phyloP scores from a whole-genome alignment of 2,329 filamentous ascomycete genomes.

The Fusarium transvaalense region DNA sequence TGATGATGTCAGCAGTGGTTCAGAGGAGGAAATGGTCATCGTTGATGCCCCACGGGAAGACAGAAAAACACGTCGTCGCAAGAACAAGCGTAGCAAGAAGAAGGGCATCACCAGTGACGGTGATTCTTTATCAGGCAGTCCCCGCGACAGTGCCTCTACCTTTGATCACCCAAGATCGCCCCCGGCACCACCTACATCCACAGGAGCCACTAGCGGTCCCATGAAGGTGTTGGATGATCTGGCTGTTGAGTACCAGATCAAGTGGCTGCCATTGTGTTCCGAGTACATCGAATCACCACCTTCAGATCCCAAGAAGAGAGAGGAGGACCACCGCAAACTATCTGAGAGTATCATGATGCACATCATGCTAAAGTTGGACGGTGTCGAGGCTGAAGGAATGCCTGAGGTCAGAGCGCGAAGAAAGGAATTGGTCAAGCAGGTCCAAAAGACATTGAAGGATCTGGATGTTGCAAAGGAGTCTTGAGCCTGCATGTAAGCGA shows the following conservation, averaged over 20 bases:
- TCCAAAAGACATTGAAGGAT: conserved; percentile 74
- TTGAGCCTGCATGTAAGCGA: conserved; percentile 17
- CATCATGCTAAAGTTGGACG: conserved; percentile 81
- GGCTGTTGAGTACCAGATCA: conserved; percentile 70
- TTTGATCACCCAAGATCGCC: conserved; percentile 50
- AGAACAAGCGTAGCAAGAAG: conserved; percentile 58
- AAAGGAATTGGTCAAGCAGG: conserved; percentile 79
- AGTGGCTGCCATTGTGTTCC: conserved; percentile 74
- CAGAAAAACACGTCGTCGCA: conserved; percentile 55
- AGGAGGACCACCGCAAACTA: conserved; percentile 80
- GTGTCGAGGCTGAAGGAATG: conserved; percentile 79
- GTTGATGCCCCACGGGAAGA: conserved; percentile 56
- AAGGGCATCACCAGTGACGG: conserved; percentile 50
- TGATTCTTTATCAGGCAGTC: conserved; percentile 57
- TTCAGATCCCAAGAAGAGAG: conserved; percentile 72
- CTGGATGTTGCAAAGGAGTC: conserved; percentile 66
- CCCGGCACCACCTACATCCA: conserved; percentile 35
- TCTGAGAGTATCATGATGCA: conserved; percentile 82
- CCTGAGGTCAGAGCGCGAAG: conserved; percentile 72
- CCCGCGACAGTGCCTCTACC: conserved; percentile 59
- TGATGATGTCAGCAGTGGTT: conserved; percentile 52
- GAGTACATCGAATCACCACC: conserved; percentile 74
- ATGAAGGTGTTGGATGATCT: conserved; percentile 75
- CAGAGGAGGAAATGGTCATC: conserved; percentile 60
- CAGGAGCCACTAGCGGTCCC: conserved; percentile 52